Conservation (phyloP, 495 filamentous ascomycete genomes). For the Trichoderma erinaceum region DNA sequence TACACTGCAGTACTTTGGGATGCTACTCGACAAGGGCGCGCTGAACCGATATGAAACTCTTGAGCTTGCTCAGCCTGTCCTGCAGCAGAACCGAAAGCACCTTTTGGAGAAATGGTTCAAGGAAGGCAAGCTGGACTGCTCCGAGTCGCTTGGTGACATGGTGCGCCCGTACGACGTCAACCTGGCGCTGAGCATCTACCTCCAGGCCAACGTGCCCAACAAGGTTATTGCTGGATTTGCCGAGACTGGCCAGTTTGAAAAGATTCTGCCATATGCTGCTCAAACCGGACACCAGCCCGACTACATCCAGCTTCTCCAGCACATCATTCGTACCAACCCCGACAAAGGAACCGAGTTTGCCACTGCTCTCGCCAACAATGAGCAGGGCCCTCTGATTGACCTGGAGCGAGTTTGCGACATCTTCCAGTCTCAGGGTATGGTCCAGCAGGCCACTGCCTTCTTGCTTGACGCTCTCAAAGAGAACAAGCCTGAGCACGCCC, state of each 20-base stretch:
- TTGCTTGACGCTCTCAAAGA: constrained; percentile 88
- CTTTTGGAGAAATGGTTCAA: constrained; percentile 95
- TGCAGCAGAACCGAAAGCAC: constrained; percentile 90
- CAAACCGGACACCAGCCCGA: constrained; percentile 82
- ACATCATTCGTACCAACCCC: constrained; percentile 86
- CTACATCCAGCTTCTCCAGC: constrained; percentile 80
- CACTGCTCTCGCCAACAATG: constrained; percentile 74
- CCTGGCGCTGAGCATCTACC: constrained; percentile 79
- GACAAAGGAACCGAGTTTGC: constrained; percentile 96
- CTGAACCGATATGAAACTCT: constrained; percentile 91
- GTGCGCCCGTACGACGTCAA: constrained; percentile 82
- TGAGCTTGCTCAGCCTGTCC: constrained; percentile 85
- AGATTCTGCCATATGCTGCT: constrained; percentile 85
- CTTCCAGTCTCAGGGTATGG: constrained; percentile 95
- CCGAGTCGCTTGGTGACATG: constrained; percentile 92
- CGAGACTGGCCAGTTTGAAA: constrained; percentile 92
- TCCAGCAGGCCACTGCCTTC: constrained; percentile 96
- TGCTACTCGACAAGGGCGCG: constrained; percentile 89
- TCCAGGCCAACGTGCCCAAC: constrained; percentile 76
- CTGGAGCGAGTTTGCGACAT: constrained; percentile 94
- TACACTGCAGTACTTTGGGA: constrained; percentile 95
- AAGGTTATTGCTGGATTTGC: constrained; percentile 94
- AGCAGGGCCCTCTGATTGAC: constrained; percentile 78
- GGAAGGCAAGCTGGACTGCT: constrained; percentile 91
- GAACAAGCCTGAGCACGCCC: constrained; percentile 88